Evolutionary conservation across 1,139 yeast species (phyloP).

Genomic region (Scheffersomyces parashehatae): DNA sequence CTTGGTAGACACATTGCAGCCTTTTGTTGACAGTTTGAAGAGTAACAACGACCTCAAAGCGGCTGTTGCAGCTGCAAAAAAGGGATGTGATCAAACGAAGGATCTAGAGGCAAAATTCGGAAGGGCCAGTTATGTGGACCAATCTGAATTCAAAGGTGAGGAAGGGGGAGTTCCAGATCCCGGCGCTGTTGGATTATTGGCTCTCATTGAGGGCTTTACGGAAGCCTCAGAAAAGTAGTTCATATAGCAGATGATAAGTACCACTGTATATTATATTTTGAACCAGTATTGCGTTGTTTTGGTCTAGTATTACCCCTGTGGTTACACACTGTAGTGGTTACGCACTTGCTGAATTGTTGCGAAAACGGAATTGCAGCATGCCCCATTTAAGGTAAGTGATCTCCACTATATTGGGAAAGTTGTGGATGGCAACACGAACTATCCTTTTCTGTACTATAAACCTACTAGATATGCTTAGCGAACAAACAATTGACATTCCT

Average conservation of each 20-base stretch:
- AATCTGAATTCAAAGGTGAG: slow-evolving; percentile 48
- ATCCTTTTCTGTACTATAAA: background rate
- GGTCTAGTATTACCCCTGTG: slow-evolving; percentile 6
- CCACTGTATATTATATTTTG: too few relatives aligned
- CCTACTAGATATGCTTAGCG: background rate
- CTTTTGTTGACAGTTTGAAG: slow-evolving; percentile 69
- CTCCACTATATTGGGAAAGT: slow-evolving; percentile 3
- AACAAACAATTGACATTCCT: slow-evolving; percentile 10
- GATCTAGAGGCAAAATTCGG: slow-evolving; percentile 84
- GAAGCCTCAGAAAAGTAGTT: background rate
- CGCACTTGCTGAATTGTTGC: slow-evolving; percentile 11
- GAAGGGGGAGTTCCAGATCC: slow-evolving; percentile 86
- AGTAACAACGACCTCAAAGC: slow-evolving; percentile 49
- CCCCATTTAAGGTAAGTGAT: too few relatives aligned
- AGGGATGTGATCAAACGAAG: slow-evolving; percentile 77
- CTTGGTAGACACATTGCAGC: slow-evolving; percentile 82
- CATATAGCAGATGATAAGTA: too few relatives aligned
- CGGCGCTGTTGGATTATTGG: slow-evolving; percentile 83
- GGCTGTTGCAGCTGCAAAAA: slow-evolving; percentile 69
- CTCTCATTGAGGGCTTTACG: slow-evolving; percentile 57
- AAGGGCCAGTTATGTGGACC: slow-evolving; percentile 84
- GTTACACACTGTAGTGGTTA: slow-evolving; percentile 7
- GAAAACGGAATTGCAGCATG: slow-evolving; percentile 3
- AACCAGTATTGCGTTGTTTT: background rate
- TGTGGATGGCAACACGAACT: background rate